Evolutionary conservation across 192 early-diverging fungal species (phyloP).

Genomic region (Physocladia obscura): DNA sequence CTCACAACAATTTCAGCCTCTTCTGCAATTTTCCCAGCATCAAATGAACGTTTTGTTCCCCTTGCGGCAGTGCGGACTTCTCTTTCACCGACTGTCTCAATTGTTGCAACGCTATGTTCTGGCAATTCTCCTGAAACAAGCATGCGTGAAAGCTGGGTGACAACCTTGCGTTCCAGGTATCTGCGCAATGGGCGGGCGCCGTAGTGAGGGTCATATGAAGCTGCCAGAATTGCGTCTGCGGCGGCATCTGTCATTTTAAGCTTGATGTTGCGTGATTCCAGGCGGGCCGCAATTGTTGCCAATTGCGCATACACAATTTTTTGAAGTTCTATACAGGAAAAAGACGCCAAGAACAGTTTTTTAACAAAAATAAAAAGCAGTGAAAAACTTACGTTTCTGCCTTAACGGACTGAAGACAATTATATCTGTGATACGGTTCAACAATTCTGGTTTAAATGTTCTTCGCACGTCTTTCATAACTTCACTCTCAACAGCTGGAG

Average conservation of each 20-base stretch:
- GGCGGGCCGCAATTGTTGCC: constrained; percentile 57
- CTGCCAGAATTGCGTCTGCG: constrained; percentile 69
- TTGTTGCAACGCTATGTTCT: constrained; percentile 42
- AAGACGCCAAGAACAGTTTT: background rate
- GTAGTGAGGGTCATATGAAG: constrained; percentile 89
- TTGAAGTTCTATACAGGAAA: constrained; percentile 52
- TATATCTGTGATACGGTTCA: constrained; percentile 95
- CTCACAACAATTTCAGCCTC: background rate
- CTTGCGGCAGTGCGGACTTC: background rate
- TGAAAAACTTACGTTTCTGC: background rate
- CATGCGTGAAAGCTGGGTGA: constrained; percentile 75
- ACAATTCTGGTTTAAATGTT: constrained; percentile 87
- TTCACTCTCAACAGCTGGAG: background rate
- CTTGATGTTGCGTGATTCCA: constrained; percentile 74
- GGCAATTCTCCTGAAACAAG: constrained; percentile 64
- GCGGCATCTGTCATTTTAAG: constrained; percentile 71
- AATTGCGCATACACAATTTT: constrained; percentile 77
- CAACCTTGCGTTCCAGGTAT: constrained; percentile 81
- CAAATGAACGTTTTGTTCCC: background rate
- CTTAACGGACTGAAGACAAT: constrained; percentile 76
- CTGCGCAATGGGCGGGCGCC: constrained; percentile 92
- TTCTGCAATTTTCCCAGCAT: background rate
- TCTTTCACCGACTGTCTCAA: constrained; percentile 13
- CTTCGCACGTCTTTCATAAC: constrained; percentile 83
- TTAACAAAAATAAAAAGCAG: background rate